These are phyloP conservation scores for Cystobasidiaceae sp. DNA, from an alignment of 1,284 basidiomycete species.

Conservation along the genomic window DNA sequence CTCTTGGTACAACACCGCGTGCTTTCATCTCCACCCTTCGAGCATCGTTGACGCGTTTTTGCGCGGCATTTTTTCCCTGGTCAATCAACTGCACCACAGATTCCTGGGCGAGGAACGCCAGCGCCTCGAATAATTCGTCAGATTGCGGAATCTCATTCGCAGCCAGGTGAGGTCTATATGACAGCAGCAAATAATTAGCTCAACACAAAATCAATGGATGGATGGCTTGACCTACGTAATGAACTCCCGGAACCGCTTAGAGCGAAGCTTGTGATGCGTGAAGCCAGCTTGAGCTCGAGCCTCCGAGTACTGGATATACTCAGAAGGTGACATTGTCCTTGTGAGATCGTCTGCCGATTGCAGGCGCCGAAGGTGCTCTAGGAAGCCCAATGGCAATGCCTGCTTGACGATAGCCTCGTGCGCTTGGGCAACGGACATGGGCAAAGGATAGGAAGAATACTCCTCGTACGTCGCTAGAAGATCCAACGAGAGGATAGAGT, in stretches of 20 bases:
- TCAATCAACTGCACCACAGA: conserved; percentile 23
- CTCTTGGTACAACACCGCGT: neutral
- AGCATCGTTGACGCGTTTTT: neutral
- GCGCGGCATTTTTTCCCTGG: conserved; percentile 12
- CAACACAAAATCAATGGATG: too few species aligned
- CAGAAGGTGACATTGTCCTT: conserved; percentile 5
- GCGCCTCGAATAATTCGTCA: conserved; percentile 19
- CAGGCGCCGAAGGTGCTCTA: conserved; percentile 14
- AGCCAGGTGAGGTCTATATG: neutral
- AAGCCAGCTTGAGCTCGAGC: conserved; percentile 21
- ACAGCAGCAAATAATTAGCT: neutral
- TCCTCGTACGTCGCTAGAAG: conserved; percentile 7
- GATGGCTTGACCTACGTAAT: neutral
- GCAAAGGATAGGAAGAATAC: neutral
- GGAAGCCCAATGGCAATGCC: conserved; percentile 4
- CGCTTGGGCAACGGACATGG: neutral
- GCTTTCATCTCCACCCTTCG: neutral
- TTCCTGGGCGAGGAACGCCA: conserved; percentile 24
- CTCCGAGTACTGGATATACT: conserved; percentile 27
- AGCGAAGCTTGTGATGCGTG: conserved; percentile 12
- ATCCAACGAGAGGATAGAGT: neutral
- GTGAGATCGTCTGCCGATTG: conserved; percentile 10
- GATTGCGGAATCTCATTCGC: conserved; percentile 7
- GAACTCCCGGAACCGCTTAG: conserved; percentile 25
- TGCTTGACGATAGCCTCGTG: neutral